Base-by-base conservation (phyloP, 2,329 filamentous ascomycete species). In the Ophiostoma pallidulum region DNA sequence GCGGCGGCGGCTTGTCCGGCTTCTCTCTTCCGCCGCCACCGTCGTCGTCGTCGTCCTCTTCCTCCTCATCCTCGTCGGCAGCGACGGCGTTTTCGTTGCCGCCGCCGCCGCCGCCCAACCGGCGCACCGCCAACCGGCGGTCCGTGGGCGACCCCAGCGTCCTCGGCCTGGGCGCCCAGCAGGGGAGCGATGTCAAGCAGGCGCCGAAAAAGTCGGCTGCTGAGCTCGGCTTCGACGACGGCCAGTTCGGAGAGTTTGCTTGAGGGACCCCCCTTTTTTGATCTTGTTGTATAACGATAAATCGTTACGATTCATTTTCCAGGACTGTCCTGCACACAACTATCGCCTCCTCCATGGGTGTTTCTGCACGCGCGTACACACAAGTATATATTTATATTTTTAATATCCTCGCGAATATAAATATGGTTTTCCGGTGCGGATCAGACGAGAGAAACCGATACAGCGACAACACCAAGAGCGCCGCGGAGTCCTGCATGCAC, bases 211-310 rank as follows among this genome's bases (percentile, higher is more conserved):
- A 72, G 69, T 58, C 68, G 66, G 57, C 54, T 0, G 54, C 55
- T 14, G 81, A 88, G 50, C 59, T 91, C 54, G 86, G 86, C 0
- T 92, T 92, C 58, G 87, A 94, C 59, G 86, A 94, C 61, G 88
- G 87, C 2, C 84, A 91, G 60, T 90, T 89, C 74, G 87, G 86
- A 18, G 87, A 94, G 65, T 94, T 94, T 67, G 75, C 75, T 41
- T 80, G 48, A 58, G 36, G 40, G 24, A 28, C 8, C 4, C 6
- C 22, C 9, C 3, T 9, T 8, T 16, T 13, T 28, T 29, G n/a
- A 14, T 35, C n/a, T 44, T 43, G 14, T 16, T n/a, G 18, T 24
- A n/a, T n/a, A n/a, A n/a, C n/a, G n/a, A n/a, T n/a, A n/a, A n/a
- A n/a, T n/a, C n/a, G n/a, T n/a, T n/a, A n/a, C n/a, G n/a, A n/a